Percentiles rank a stretch among this genome's conserved stretches.
These are phyloP conservation scores for Coemansia sp. DNA, from an alignment of 192 early-diverging fungal species.

Conservation along the genomic window DNA sequence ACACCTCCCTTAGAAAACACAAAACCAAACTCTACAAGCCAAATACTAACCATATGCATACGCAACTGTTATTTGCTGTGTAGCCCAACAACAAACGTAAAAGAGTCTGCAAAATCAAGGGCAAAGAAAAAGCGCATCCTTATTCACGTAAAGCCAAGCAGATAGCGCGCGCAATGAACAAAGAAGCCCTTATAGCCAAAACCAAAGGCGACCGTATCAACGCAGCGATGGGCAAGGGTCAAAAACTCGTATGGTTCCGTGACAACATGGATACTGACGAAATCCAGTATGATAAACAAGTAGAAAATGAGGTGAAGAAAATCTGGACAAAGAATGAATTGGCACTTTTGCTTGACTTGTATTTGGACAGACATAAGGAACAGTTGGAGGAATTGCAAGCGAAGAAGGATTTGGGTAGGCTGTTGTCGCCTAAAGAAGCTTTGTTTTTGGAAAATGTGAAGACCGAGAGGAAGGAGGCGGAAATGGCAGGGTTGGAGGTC, in stretches of 20 bases:
- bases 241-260: slow-evolving; percentile 67
- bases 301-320: slow-evolving; percentile 40
- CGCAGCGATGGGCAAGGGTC: slow-evolving; percentile 42
- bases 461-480: slow-evolving; percentile 31
- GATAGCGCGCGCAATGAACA: slow-evolving; percentile 61
- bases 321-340: slow-evolving; percentile 28
- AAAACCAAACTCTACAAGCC: neutral
- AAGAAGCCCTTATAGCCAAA: slow-evolving; percentile 52
- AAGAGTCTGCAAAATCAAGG: slow-evolving; percentile 58
- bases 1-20: no score
- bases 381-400: slow-evolving; percentile 57
- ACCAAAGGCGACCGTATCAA: slow-evolving; percentile 50
- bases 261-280: slow-evolving; percentile 57
- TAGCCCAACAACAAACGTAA: slow-evolving; percentile 64
- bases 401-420: slow-evolving; percentile 43
- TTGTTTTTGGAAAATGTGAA: slow-evolving; percentile 33
- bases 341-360: slow-evolving; percentile 34
- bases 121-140: slow-evolving; percentile 68
- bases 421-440: slow-evolving; percentile 34
- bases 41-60: neutral
- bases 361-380: slow-evolving; percentile 60
- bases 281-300: slow-evolving; percentile 49
- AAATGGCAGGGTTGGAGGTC: slow-evolving; percentile 35
- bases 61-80: neutral
- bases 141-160: slow-evolving; percentile 73